phyloP scores from a whole-genome alignment of 306 rosid species.

The Quercus gilva region DNA sequence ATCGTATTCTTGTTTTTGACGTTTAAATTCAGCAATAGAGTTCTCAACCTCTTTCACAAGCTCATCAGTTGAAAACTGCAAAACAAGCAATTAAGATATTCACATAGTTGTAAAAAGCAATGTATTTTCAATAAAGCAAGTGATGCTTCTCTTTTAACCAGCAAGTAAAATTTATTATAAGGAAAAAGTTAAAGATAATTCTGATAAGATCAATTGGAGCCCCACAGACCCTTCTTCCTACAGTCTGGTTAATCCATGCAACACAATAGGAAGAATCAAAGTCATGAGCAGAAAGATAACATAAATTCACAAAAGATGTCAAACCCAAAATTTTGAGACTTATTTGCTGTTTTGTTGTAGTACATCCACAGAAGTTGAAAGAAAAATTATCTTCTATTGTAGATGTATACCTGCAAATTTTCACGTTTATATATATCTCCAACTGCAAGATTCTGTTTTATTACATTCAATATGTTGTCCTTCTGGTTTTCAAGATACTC shows the following conservation, averaged over 20 bases:
- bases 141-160: not conserved
- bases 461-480: conserved; percentile 69
- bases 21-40: conserved; percentile 79
- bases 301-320: too few species aligned
- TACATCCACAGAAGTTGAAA: not conserved
- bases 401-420: conserved; percentile 68
- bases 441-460: conserved; percentile 95
- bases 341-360: too few species aligned
- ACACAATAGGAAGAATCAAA: not conserved
- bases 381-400: not conserved
- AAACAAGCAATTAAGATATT: conserved; percentile 5
- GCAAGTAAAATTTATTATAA: not conserved
- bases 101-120: conserved; percentile 12
- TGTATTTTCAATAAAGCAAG: conserved; percentile 8
- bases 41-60: conserved; percentile 90
- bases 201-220: not conserved
- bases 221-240: not conserved
- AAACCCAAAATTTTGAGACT: too few species aligned
- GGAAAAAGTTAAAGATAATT: not conserved
- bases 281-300: not conserved
- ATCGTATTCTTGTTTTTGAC: conserved; percentile 76
- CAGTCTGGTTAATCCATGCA: not conserved
- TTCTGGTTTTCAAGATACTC: conserved; percentile 81
- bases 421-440: conserved; percentile 90
- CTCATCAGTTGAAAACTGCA: conserved; percentile 76